Base-by-base conservation (phyloP, 768 basidiomycete species). In the Mycena alexandri region DNA sequence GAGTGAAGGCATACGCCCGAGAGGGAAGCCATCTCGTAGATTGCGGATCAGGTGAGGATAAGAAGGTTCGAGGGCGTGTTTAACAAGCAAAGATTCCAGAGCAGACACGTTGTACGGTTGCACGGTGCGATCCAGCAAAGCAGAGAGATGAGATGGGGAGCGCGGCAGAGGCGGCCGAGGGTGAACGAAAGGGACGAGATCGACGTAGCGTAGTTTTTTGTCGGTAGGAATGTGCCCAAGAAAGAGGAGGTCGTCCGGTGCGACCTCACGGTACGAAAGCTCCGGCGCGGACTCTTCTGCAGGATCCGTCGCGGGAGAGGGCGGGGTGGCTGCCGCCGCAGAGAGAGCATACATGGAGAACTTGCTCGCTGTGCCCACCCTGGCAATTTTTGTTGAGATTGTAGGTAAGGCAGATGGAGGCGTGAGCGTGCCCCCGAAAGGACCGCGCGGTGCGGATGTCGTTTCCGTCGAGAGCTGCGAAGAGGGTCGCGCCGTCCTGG, bases 1-100 rank as follows among this genome's bases (percentile, higher is more conserved):
- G 64, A 24, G 22, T 1, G 2, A 2, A 77, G 76, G 70, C 81
- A 78, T 13, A 67, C 48, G 12, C 77, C 79, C 9, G 79, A 62
- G 0, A 57, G 76, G 78, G 59, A 82, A 82, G 5, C 79, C 78
- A 19, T 70, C 7, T 0, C 62, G 60, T 2, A 83, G 71, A 22
- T 79, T 79, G 14, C 50, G 5, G 6, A 73, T 53, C 1, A 83
- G 73, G 1, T 71, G 17, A 0, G 79, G 80, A 36, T 82, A 82
- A 21, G 33, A 5, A 0, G 44, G 0, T 3, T 60, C 25, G 1
- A 81, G 73, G 14, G 73, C 38, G 36, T 73, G 73, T 44, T 70
- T 73, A 2, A 16, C 3, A 14, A 80, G 71, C 42, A 73, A 43
- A 2, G 10, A 24, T 16, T 74, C 70, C 48, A 81, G 80, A 12